Evolutionary conservation across 177 flowering plant genomes (phyloP), one percentile per base, ranked within the genome.

Genomic region (Telopea speciosissima): DNA sequence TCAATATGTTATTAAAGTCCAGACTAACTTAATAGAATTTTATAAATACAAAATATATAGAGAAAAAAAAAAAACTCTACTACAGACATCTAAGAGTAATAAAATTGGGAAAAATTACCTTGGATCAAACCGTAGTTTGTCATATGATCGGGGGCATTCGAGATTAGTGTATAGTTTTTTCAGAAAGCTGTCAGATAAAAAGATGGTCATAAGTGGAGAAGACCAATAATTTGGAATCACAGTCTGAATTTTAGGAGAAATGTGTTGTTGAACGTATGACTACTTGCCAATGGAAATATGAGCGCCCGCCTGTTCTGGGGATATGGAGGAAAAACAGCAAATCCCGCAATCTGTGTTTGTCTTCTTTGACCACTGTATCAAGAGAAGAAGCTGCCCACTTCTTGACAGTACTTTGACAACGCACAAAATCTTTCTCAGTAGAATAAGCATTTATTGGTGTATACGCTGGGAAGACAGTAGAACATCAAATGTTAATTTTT

Each of bases 71-170:
- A 65, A 24, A 9, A 14, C 14, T 19, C 19, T 23, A 44, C 1
- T 52, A 45, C 44, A 62, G 22, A 60, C 16, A n/a, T n/a, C 5
- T 19, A 13, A 62, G 16, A 26, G 28, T 68, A 24, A 21, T 71
- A 45, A 49, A 62, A 21, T 5, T 24, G 26, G 36, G 63, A 61
- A n/a, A 12, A 8, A 7, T 23, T 85, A 96, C 98, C 97, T 86
- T 24, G 98, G 97, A 80, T 96, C 85, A 78, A 93, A 86, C 10
- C 89, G 87, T 65, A 96, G 81, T 81, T 91, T 93, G 76, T 96
- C 99, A 82, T 96, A 96, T 36, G 99, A 96, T 16, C 95, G 93
- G 22, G 99, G 99, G 59, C 99, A 96, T 79, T 89, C 97, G 70
- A 77, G 75, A 68, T 70, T 79, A 44, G 90, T 69, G 79, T 93